phyloP scores from a whole-genome alignment of 31 red algal genomes.

The Bonnemaisonia californica region DNA sequence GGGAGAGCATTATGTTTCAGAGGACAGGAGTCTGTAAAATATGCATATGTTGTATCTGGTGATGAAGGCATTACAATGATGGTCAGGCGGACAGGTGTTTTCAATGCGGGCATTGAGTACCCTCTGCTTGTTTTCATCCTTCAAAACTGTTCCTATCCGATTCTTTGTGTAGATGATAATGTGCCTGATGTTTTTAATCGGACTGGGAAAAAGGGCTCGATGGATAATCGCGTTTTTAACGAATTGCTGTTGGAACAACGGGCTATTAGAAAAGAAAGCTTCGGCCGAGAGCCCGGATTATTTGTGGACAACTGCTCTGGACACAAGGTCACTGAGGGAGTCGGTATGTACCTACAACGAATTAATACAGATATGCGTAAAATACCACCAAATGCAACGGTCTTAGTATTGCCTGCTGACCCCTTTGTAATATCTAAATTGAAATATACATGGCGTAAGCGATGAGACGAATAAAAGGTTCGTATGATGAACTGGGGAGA shows the following conservation, averaged over 20 bases:
- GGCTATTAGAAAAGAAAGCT: not conserved
- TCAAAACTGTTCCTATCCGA: conserved; percentile 20
- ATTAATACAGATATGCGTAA: conserved; percentile 34
- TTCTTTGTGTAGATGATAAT: conserved; percentile 19
- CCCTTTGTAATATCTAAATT: conserved; percentile 49
- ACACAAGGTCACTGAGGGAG: conserved; percentile 11
- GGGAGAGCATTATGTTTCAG: not conserved
- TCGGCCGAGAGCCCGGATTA: conserved; percentile 5
- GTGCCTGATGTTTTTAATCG: conserved; percentile 16
- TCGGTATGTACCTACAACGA: not conserved
- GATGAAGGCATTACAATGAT: conserved; percentile 44
- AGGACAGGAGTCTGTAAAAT: not conserved
- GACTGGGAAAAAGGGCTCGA: conserved; percentile 42
- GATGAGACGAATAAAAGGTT: conserved; percentile 35
- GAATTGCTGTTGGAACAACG: conserved; percentile 14
- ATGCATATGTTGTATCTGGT: conserved; percentile 14
- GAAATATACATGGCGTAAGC: conserved; percentile 2
- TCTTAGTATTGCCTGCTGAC: conserved; percentile 32
- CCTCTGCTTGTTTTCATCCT: conserved; percentile 35
- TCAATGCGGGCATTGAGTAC: conserved; percentile 4
- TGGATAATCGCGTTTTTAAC: conserved; percentile 12
- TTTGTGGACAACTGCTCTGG: conserved; percentile 36
- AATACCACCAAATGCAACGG: conserved; percentile 30
- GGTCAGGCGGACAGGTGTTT: conserved; percentile 10
- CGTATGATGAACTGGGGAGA: not conserved